These are phyloP conservation scores for Erythrobasidium hasegawianum DNA, from an alignment of 1,284 basidiomycete genomes.

Conservation along the genomic window DNA sequence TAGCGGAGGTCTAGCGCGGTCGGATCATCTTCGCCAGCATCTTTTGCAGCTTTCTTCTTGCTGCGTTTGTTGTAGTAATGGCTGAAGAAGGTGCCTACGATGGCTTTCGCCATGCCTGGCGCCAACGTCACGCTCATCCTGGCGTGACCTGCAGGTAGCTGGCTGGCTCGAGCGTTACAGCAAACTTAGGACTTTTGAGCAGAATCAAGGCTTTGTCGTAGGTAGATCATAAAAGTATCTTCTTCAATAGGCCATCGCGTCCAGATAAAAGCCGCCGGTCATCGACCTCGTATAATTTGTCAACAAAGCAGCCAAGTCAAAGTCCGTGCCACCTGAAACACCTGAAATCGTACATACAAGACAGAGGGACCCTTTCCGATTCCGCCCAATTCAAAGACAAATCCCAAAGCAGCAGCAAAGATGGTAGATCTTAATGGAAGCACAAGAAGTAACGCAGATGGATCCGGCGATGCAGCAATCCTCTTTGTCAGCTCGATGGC, in stretches of 20 bases:
- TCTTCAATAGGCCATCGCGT: too few species aligned
- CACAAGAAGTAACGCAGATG: background rate
- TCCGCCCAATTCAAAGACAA: too few species aligned
- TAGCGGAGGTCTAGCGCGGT: slow-evolving; percentile 39
- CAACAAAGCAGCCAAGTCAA: too few species aligned
- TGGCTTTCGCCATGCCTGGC: slow-evolving; percentile 15
- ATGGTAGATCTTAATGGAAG: background rate
- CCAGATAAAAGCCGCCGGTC: too few species aligned
- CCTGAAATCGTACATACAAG: too few species aligned
- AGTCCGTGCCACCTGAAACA: too few species aligned
- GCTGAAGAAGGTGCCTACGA: slow-evolving; percentile 35
- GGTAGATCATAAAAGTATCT: too few species aligned
- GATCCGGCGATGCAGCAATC: slow-evolving; percentile 13
- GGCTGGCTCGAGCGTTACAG: slow-evolving; percentile 7
- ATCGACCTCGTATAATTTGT: too few species aligned
- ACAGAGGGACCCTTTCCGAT: too few species aligned
- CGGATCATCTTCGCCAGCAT: slow-evolving; percentile 32
- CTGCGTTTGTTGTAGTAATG: slow-evolving; percentile 36
- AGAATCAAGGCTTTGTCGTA: too few species aligned
- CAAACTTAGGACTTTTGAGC: too few species aligned
- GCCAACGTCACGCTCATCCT: slow-evolving; percentile 23
- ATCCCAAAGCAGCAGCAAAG: background rate
- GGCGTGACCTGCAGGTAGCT: slow-evolving; percentile 4
- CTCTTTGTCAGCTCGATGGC: slow-evolving; percentile 35
- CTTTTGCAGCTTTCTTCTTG: slow-evolving; percentile 28